These are phyloP conservation scores for Lentinula raphanica DNA, from an alignment of 768 basidiomycete species.

Conservation along the genomic window DNA sequence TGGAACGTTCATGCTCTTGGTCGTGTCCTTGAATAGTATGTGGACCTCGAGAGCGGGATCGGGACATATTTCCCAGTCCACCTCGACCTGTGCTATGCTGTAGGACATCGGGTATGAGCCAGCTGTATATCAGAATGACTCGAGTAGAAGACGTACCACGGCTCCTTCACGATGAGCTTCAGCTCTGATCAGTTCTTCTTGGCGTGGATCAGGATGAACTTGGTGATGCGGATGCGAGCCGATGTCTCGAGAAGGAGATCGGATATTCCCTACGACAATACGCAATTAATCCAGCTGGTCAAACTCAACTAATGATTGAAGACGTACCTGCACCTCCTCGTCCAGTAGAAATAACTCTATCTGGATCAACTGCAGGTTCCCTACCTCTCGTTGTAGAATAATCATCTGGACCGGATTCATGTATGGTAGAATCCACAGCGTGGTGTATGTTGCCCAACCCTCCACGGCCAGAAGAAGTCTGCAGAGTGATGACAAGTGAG, in stretches of 20 bases:
- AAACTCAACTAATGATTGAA: not conserved
- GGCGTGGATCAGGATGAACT: not conserved
- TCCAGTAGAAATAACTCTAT: conserved; percentile 25
- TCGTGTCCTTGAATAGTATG: conserved; percentile 9
- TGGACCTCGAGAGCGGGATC: conserved; percentile 50
- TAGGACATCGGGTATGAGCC: conserved; percentile 2
- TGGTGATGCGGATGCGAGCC: conserved; percentile 21
- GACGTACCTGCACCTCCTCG: not conserved
- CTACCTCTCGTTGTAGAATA: conserved; percentile 56
- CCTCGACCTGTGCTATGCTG: conserved; percentile 63
- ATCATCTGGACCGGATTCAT: conserved; percentile 46
- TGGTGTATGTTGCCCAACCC: conserved; percentile 64
- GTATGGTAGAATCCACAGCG: conserved; percentile 39
- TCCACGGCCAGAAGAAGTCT: conserved; percentile 63
- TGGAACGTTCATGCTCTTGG: conserved; percentile 18
- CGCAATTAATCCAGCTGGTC: conserved; percentile 11
- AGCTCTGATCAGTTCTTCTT: not conserved
- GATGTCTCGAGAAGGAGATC: conserved; percentile 64
- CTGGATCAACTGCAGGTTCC: conserved; percentile 38
- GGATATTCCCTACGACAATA: conserved; percentile 65
- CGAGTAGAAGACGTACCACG: conserved; percentile 18
- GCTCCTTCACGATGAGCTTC: conserved; percentile 24
- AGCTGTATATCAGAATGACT: not conserved
- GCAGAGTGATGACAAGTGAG: not conserved
- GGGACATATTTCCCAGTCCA: conserved; percentile 56